Conservation (phyloP, 768 basidiomycete species). For the Naematelia encephala region DNA sequence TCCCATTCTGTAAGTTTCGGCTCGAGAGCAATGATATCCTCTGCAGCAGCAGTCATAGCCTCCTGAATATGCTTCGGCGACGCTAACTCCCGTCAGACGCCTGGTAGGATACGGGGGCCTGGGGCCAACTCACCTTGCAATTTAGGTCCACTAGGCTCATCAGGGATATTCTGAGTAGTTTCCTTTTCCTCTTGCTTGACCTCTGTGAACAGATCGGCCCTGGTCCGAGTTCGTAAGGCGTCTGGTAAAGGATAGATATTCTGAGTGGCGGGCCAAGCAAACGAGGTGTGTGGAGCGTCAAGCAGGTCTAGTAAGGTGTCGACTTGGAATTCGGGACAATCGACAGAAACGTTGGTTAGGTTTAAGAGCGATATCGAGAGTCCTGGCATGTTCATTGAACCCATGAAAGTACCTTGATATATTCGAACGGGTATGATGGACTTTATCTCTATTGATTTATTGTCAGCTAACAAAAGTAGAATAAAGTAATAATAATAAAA, state of each 20-base stretch:
- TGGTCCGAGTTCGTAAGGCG: slow-evolving; percentile 18
- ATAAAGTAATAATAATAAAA: not conserved
- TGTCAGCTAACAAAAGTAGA: not conserved
- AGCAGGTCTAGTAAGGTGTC: slow-evolving; percentile 28
- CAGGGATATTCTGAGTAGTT: not conserved
- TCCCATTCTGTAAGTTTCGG: slow-evolving; percentile 46
- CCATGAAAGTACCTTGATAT: slow-evolving; percentile 62
- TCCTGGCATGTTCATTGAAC: slow-evolving; percentile 88
- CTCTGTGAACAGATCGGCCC: slow-evolving; percentile 36
- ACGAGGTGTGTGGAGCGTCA: slow-evolving; percentile 42
- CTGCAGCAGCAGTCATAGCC: slow-evolving; percentile 35
- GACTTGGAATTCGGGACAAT: slow-evolving; percentile 12
- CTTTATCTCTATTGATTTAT: slow-evolving; percentile 25
- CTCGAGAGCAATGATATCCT: slow-evolving; percentile 38
- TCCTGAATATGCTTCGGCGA: slow-evolving; percentile 22
- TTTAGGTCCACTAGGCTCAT: slow-evolving; percentile 21
- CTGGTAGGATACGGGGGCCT: too few relatives aligned
- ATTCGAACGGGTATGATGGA: slow-evolving; percentile 53
- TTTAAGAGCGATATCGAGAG: slow-evolving; percentile 77
- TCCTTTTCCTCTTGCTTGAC: slow-evolving; percentile 34
- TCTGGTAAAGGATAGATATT: slow-evolving; percentile 37
- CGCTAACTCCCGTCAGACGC: too few relatives aligned
- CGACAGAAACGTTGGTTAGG: slow-evolving; percentile 48
- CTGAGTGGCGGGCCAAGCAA: slow-evolving; percentile 40
- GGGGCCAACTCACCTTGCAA: slow-evolving; percentile 24